Evolutionary conservation across 805 yeast species (phyloP).

Genomic region (Spathaspora arborariae): DNA sequence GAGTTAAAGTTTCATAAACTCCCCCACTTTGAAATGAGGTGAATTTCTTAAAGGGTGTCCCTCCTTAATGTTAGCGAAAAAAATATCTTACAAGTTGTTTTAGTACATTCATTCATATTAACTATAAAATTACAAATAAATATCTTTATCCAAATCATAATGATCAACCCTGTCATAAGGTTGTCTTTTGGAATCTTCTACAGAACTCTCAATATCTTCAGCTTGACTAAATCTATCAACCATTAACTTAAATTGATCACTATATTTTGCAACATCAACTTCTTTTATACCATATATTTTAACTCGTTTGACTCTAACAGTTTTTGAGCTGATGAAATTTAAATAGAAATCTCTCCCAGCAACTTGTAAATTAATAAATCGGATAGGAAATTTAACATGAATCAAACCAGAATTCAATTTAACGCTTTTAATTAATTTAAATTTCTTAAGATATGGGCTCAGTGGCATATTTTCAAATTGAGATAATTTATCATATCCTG

Average conservation of each 20-base stretch:
- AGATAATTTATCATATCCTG: slow-evolving; percentile 2
- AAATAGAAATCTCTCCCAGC: slow-evolving; percentile 31
- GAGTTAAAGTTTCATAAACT: not conserved
- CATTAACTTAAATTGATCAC: slow-evolving; percentile 18
- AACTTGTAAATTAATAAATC: slow-evolving; percentile 29
- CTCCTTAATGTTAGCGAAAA: not conserved
- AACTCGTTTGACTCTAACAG: slow-evolving; percentile 15
- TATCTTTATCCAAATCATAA: slow-evolving; percentile 4
- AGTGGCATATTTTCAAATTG: slow-evolving; percentile 8
- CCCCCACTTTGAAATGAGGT: no score
- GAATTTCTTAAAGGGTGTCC: no score
- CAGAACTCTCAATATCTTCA: not conserved
- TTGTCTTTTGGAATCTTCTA: not conserved
- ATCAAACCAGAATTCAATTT: slow-evolving; percentile 7
- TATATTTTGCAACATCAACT: slow-evolving; percentile 19
- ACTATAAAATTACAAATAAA: slow-evolving; percentile 3
- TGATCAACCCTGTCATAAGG: not conserved
- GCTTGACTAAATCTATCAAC: slow-evolving; percentile 5
- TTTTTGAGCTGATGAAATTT: slow-evolving; percentile 14
- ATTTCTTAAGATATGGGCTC: slow-evolving; percentile 4
- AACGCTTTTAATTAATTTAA: slow-evolving; percentile 3
- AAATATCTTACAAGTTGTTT: not conserved
- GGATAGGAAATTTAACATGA: slow-evolving; percentile 31
- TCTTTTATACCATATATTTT: slow-evolving; percentile 31
- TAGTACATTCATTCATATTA: not conserved